phyloP scores from a whole-genome alignment of 495 filamentous ascomycete genomes.

The Tuber calosporum region DNA sequence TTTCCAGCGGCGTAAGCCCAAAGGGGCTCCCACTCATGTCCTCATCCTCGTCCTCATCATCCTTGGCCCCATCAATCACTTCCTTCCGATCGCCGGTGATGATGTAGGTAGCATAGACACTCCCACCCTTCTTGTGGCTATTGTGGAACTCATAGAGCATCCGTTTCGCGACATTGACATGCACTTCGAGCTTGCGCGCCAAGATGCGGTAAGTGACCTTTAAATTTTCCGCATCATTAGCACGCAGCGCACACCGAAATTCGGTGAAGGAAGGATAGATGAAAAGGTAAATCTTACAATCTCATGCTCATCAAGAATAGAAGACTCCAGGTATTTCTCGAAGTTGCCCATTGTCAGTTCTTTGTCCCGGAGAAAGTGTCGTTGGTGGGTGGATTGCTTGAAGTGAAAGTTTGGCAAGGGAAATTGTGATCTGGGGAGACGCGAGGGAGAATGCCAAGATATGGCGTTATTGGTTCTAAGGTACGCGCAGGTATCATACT shows the following conservation, averaged over 20 bases:
- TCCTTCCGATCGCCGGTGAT: constrained; percentile 56
- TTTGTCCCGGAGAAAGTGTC: neutral
- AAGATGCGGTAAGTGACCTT: constrained; percentile 81
- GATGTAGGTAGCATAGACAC: constrained; percentile 81
- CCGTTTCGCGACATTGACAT: constrained; percentile 76
- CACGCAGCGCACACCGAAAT: neutral
- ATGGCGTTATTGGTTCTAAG: neutral
- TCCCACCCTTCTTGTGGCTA: constrained; percentile 57
- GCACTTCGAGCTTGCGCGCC: constrained; percentile 69
- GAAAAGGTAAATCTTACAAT: constrained; percentile 51
- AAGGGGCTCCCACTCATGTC: constrained; percentile 67
- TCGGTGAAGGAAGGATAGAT: neutral
- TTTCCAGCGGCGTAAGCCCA: constrained; percentile 52
- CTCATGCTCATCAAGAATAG: constrained; percentile 67
- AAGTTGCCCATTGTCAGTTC: constrained; percentile 45
- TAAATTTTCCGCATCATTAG: constrained; percentile 11
- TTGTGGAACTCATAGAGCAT: constrained; percentile 94
- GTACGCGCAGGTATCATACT: too few relatives aligned
- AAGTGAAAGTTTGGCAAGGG: neutral
- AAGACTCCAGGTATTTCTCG: constrained; percentile 63
- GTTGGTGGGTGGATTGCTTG: neutral
- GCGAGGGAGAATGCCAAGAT: neutral
- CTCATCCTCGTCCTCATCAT: constrained; percentile 57
- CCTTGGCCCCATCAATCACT: constrained; percentile 40
- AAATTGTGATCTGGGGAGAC: neutral